Percentiles rank a stretch among this genome's conserved stretches.
Conservation (phyloP, 1,284 basidiomycete genomes). For the Ustilago crameri region DNA sequence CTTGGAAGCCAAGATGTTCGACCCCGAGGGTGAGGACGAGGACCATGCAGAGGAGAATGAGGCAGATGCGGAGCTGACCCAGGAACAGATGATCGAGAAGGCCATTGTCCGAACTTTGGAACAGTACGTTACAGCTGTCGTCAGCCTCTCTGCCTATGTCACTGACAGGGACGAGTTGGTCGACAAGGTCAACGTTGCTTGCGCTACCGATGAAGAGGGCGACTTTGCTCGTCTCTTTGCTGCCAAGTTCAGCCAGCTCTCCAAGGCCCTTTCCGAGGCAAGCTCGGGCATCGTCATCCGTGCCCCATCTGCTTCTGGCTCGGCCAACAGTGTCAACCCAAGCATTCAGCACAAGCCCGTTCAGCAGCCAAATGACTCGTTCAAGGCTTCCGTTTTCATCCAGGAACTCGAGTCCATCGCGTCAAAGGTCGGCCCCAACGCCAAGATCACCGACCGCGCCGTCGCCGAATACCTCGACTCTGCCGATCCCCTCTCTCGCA, state of each 20-base stretch:
- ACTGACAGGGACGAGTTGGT: constrained; percentile 41
- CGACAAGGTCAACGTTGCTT: constrained; percentile 34
- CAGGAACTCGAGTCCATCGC: constrained; percentile 45
- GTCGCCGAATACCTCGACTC: constrained; percentile 46
- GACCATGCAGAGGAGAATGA: constrained; percentile 14
- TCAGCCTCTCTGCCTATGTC: constrained; percentile 41
- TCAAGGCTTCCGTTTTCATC: constrained; percentile 29
- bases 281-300: constrained; percentile 27
- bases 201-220: constrained; percentile 36
- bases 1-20: constrained; percentile 43
- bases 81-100: constrained; percentile 46
- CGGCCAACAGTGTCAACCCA: not conserved
- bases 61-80: constrained; percentile 33
- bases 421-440: constrained; percentile 22
- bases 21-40: constrained; percentile 24
- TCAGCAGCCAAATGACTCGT: constrained; percentile 33
- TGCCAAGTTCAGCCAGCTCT: constrained; percentile 40
- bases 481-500: constrained; percentile 34
- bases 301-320: constrained; percentile 1
- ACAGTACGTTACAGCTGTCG: constrained; percentile 41
- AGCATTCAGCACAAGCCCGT: constrained; percentile 19
- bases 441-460: constrained; percentile 41
- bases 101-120: constrained; percentile 49
- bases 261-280: constrained; percentile 47
- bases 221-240: constrained; percentile 35